Conservation (phyloP, 2,329 filamentous ascomycete genomes). For the Verticillium alfalfae region DNA sequence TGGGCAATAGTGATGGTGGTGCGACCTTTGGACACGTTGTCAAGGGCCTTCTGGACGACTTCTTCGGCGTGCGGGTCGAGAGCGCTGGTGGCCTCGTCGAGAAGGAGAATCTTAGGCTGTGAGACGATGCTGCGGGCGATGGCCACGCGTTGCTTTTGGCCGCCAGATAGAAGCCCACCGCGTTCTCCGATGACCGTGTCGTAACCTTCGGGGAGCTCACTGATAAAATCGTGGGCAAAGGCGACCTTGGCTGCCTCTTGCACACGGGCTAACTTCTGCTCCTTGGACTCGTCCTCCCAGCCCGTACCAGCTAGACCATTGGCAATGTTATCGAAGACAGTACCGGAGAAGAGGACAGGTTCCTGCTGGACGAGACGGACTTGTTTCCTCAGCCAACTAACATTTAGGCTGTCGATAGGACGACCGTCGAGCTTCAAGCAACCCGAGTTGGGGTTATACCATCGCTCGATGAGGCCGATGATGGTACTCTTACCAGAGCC, state of each 20-base stretch:
- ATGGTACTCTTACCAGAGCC: conserved; percentile 56
- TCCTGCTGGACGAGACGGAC: conserved; percentile 46
- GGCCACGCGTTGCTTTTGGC: conserved; percentile 58
- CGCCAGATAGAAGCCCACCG: conserved; percentile 57
- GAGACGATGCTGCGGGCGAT: conserved; percentile 41
- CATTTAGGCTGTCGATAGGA: conserved; percentile 34
- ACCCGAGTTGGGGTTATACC: conserved; percentile 43
- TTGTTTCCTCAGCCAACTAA: conserved; percentile 47
- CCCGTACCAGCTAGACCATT: conserved; percentile 39
- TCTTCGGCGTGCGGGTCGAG: conserved; percentile 31
- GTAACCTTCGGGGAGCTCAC: conserved; percentile 43
- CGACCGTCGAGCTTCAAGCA: conserved; percentile 37
- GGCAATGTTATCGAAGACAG: conserved; percentile 49
- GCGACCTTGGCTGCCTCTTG: conserved; percentile 40
- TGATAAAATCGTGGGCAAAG: conserved; percentile 46
- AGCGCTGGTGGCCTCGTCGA: conserved; percentile 62
- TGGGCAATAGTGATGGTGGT: conserved; percentile 43
- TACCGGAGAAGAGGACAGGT: conserved; percentile 37
- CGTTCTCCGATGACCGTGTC: conserved; percentile 56
- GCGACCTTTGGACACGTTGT: conserved; percentile 44
- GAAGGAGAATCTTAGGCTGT: conserved; percentile 45
- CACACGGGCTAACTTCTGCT: conserved; percentile 36
- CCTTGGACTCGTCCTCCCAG: conserved; percentile 28
- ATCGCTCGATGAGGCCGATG: conserved; percentile 51
- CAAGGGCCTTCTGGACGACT: conserved; percentile 48